Evolutionary conservation across 1,284 basidiomycete species (phyloP).

Genomic region (Inonotus obliquus): DNA sequence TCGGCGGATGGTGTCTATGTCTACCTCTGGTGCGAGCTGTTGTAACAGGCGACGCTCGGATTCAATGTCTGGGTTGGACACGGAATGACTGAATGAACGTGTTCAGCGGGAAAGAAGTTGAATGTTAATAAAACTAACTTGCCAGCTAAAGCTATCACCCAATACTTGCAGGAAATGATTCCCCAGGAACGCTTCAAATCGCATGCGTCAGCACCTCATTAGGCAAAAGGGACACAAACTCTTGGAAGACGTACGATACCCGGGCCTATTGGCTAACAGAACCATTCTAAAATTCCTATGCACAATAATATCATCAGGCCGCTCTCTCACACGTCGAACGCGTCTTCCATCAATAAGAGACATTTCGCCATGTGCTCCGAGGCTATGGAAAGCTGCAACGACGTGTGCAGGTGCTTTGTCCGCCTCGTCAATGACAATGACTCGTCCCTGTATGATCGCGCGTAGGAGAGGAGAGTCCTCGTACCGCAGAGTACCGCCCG

Average conservation of each 20-base stretch:
- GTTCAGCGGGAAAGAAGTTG: background rate
- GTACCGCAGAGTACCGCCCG: constrained; percentile 51
- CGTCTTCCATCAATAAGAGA: constrained; percentile 56
- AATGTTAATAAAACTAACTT: background rate
- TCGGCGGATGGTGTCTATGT: constrained; percentile 45
- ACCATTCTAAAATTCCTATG: constrained; percentile 60
- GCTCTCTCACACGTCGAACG: constrained; percentile 41
- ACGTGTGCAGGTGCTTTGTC: constrained; percentile 71
- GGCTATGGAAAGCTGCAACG: constrained; percentile 61
- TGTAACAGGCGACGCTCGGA: constrained; percentile 54
- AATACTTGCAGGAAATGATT: constrained; percentile 69
- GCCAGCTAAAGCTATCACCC: constrained; percentile 59
- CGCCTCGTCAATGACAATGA: constrained; percentile 63
- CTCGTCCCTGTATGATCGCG: constrained; percentile 52
- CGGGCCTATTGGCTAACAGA: constrained; percentile 62
- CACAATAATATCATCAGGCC: constrained; percentile 50
- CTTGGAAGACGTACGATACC: constrained; percentile 54
- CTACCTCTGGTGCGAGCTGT: constrained; percentile 57
- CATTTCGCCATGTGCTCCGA: constrained; percentile 59
- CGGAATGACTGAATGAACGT: constrained; percentile 40
- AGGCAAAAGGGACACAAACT: background rate
- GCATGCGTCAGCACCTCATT: background rate
- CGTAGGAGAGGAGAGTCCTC: constrained; percentile 61
- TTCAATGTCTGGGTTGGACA: constrained; percentile 58
- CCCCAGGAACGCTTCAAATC: constrained; percentile 54